Percentiles rank a stretch among this genome's conserved stretches.
Evolutionary conservation across 1,284 basidiomycete species (phyloP).

Genomic region (Heterobasidion parviporum): DNA sequence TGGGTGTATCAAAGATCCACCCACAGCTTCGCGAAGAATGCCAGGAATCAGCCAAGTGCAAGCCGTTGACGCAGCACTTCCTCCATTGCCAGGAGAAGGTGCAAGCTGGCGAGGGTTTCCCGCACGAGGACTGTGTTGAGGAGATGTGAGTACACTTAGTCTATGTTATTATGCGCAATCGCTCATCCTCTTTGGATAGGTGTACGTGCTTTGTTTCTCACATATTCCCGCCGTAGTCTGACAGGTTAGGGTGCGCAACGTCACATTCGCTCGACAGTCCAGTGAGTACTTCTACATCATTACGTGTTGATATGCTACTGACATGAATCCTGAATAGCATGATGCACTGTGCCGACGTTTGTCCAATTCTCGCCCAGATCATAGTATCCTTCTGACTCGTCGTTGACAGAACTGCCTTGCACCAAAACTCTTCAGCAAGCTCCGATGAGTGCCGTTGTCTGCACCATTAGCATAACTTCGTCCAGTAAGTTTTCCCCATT

Average conservation of each 20-base stretch:
- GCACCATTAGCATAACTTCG: not conserved
- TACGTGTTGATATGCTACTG: constrained; percentile 1
- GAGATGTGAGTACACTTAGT: constrained; percentile 51
- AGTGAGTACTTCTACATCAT: constrained; percentile 16
- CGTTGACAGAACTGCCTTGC: constrained; percentile 58
- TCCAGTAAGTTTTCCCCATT: not conserved
- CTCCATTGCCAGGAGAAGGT: constrained; percentile 88
- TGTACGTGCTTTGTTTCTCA: constrained; percentile 33
- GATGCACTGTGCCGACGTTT: constrained; percentile 88
- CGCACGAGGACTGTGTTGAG: constrained; percentile 87
- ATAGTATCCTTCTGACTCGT: constrained; percentile 5
- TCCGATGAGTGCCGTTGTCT: constrained; percentile 32
- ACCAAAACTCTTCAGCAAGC: constrained; percentile 72
- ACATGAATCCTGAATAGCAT: constrained; percentile 36
- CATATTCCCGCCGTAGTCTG: constrained; percentile 2
- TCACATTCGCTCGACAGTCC: constrained; percentile 9
- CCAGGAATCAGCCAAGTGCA: constrained; percentile 61
- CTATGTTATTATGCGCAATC: constrained; percentile 1
- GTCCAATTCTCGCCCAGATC: constrained; percentile 18
- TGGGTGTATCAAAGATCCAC: constrained; percentile 36
- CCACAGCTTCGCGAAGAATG: constrained; percentile 73
- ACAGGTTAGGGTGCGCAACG: not conserved
- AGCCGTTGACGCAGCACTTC: constrained; percentile 74
- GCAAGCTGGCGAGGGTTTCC: constrained; percentile 71
- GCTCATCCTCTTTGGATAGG: constrained; percentile 19